phyloP scores from a whole-genome alignment of 2,329 filamentous ascomycete genomes.

The Cryphonectria parasitica region DNA sequence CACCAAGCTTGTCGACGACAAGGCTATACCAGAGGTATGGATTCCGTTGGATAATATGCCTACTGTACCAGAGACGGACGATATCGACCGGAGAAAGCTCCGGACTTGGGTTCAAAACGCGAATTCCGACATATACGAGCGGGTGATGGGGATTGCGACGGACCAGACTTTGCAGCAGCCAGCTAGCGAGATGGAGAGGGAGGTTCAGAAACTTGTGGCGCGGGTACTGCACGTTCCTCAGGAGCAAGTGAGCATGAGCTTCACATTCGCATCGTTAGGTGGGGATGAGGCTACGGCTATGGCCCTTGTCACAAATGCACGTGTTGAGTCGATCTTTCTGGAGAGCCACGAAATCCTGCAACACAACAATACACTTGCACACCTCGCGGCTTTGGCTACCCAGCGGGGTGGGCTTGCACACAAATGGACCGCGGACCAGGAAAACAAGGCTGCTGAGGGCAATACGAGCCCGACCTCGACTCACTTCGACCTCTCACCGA shows the following conservation, averaged over 20 bases:
- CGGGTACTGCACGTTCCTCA: slow-evolving; percentile 44
- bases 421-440: slow-evolving; percentile 39
- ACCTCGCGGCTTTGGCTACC: slow-evolving; percentile 43
- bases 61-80: slow-evolving; percentile 41
- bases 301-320: slow-evolving; percentile 44
- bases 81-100: slow-evolving; percentile 48
- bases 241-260: slow-evolving; percentile 48
- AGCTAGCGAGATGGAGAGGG: slow-evolving; percentile 43
- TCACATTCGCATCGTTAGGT: slow-evolving; percentile 45
- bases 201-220: slow-evolving; percentile 44
- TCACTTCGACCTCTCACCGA: slow-evolving; percentile 53
- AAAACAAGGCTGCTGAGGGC: slow-evolving; percentile 33
- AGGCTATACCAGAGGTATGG: slow-evolving; percentile 51
- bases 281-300: slow-evolving; percentile 46
- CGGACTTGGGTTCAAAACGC: slow-evolving; percentile 60
- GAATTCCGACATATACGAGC: slow-evolving; percentile 50
- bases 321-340: slow-evolving; percentile 44
- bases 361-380: slow-evolving; percentile 42
- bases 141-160: slow-evolving; percentile 49
- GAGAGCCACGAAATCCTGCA: slow-evolving; percentile 43
- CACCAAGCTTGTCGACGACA: slow-evolving; percentile 41
- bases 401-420: slow-evolving; percentile 38
- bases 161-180: slow-evolving; percentile 42
- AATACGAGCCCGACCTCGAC: slow-evolving; percentile 15
- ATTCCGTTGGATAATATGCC: slow-evolving; percentile 53